Evolutionary conservation across 1,284 basidiomycete genomes (phyloP), one percentile per base, ranked within the genome.

Genomic region (Kalmanozyma brasiliensis): DNA sequence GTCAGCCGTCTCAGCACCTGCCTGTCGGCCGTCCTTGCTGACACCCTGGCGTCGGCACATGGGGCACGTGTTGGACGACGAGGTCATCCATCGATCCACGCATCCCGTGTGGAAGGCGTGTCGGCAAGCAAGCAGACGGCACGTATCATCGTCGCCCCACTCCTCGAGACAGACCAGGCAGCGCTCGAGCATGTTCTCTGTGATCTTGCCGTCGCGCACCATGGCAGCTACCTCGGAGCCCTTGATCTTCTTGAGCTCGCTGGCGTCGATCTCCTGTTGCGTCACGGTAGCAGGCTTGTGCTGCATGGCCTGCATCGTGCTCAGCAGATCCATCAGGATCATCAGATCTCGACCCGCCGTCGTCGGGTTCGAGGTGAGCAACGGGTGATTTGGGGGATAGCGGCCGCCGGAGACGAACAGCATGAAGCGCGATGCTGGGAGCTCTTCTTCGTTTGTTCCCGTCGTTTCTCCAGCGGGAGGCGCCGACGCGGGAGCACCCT

Each of bases 151-250:
- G 24, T 69, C 60, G 48, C 76, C 58, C 78, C 78, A 80, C 9
- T 79, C 77, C 40, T 79, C 78, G 20, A 79, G 60, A 40, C 78
- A 80, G 20, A 80, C 74, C 33, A 78, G 52, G 38, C 78, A 80
- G 38, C 74, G 74, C 48, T 79, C 78, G 3, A 51, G 45, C 47
- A 77, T 79, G 41, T 78, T 79, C 29, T 80, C 78, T n/a, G 68
- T 75, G 34, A 79, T 60, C 29, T 67, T 53, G 33, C 73, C 74
- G 10, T 57, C 34, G 8, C n/a, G 30, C 19, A 57, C 47, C 52
- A 73, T 36, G 19, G 16, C 37, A 1, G 65, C 49, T 10, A 80
- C 60, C 38, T 76, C 60, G 7, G 37, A 40, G 0, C 72, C 77
- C 23, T 52, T 44, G 42, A 77, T 55, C 58, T 58, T 66, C 30